These are phyloP conservation scores for Sphaerostilbella broomeana DNA, from an alignment of 2,329 filamentous ascomycete genomes.

Conservation along the genomic window DNA sequence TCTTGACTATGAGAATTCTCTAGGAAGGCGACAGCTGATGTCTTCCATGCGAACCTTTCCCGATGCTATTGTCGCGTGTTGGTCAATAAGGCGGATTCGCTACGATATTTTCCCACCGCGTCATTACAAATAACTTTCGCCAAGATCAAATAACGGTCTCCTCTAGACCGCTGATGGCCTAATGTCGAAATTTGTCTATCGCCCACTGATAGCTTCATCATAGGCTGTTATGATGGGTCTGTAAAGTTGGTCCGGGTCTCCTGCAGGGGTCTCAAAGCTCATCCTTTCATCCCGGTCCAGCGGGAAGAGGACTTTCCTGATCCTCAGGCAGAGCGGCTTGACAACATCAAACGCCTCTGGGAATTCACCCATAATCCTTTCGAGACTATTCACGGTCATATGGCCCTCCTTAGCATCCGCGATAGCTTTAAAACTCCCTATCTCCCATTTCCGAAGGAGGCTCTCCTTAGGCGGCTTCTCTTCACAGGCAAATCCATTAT, in stretches of 20 bases:
- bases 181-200: too few species aligned
- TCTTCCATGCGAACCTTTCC: too few species aligned
- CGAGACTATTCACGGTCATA: constrained; percentile 9
- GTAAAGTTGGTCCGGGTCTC: constrained; percentile 14
- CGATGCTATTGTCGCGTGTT: too few species aligned
- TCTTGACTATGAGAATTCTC: too few species aligned
- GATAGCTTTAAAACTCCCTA: constrained; percentile 9
- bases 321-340: constrained; percentile 15
- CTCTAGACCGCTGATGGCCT: too few species aligned
- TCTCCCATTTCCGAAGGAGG: constrained; percentile 10
- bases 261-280: constrained; percentile 10
- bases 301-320: constrained; percentile 13
- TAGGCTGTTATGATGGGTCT: constrained; percentile 14
- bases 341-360: constrained; percentile 13
- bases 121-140: too few species aligned
- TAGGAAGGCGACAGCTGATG: too few species aligned
- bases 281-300: constrained; percentile 12
- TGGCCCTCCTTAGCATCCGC: constrained; percentile 7
- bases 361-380: constrained; percentile 14
- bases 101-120: too few species aligned
- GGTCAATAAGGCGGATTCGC: too few species aligned
- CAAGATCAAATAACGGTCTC: too few species aligned
- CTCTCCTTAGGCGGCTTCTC: constrained; percentile 10
- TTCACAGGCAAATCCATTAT: too few species aligned
- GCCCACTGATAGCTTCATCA: constrained; percentile 14